A percentile compares a stretch with the other conserved stretches of the same genome.
Conservation (phyloP, 164 flowering plant genomes). For the Annona cherimola region DNA sequence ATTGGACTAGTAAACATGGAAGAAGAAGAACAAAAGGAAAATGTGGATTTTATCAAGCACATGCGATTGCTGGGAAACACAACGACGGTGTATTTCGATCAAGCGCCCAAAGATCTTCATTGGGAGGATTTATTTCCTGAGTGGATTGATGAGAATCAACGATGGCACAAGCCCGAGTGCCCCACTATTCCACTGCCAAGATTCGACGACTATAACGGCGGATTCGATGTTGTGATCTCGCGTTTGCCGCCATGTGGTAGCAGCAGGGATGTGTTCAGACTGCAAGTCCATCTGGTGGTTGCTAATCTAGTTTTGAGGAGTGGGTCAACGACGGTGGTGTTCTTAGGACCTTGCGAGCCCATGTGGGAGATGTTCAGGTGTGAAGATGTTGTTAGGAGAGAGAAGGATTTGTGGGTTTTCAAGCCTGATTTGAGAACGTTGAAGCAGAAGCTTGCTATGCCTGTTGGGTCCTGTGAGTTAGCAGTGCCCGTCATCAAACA, state of each 20-base stretch:
- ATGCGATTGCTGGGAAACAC: constrained; percentile 10
- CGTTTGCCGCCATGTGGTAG: constrained; percentile 39
- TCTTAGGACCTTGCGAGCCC: constrained; percentile 54
- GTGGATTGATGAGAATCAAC: constrained; percentile 62
- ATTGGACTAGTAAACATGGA: constrained; percentile 36
- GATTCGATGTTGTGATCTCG: constrained; percentile 56
- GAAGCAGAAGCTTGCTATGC: constrained; percentile 50
- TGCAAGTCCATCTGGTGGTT: constrained; percentile 66
- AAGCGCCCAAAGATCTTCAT: constrained; percentile 17
- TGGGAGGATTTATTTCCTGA: constrained; percentile 70
- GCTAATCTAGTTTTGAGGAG: constrained; percentile 52
- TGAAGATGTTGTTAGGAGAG: constrained; percentile 47
- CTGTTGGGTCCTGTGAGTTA: constrained; percentile 58
- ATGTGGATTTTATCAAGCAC: neutral
- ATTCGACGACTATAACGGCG: constrained; percentile 21
- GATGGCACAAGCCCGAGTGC: constrained; percentile 32
- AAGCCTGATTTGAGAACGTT: constrained; percentile 47
- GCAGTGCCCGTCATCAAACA: constrained; percentile 29
- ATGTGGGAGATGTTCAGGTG: constrained; percentile 76
- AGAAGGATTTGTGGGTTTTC: constrained; percentile 41
- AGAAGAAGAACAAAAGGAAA: constrained; percentile 5
- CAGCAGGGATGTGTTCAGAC: constrained; percentile 50
- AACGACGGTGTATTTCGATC: constrained; percentile 36
- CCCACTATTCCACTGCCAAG: constrained; percentile 67
- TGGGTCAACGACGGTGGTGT: constrained; percentile 43